phyloP scores from a whole-genome alignment of 352 stramenopile species.

The Pythium phragmiticola region DNA sequence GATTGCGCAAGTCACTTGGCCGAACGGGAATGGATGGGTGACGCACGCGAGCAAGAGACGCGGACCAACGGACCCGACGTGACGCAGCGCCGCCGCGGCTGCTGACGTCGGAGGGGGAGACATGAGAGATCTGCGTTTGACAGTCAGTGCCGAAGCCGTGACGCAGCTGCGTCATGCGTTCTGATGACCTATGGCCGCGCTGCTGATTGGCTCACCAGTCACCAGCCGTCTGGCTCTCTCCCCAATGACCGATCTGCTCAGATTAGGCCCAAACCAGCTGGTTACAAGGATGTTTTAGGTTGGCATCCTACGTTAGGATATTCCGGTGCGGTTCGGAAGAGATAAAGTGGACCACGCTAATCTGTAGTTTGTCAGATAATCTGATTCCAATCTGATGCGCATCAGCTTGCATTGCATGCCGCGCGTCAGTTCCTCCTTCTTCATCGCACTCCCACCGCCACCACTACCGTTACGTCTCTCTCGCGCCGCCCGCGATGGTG shows the following conservation, averaged over 20 bases:
- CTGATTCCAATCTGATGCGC: neutral
- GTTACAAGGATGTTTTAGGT: neutral
- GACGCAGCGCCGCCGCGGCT: neutral
- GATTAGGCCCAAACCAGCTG: no score
- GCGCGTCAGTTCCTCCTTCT: slow-evolving; percentile 15
- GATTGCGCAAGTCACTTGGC: neutral
- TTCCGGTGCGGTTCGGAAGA: neutral
- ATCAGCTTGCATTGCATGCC: slow-evolving; percentile 7
- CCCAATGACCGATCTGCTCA: neutral
- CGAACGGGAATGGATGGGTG: neutral
- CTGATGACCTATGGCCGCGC: neutral
- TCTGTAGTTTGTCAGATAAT: neutral
- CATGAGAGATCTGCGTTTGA: neutral
- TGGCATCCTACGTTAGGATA: neutral
- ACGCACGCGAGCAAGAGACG: neutral
- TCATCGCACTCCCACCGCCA: neutral
- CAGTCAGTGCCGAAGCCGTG: neutral
- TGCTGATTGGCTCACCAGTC: neutral
- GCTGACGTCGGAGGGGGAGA: neutral
- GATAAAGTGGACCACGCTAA: neutral
- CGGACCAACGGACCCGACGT: neutral
- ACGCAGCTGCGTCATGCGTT: neutral
- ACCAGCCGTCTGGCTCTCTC: neutral
- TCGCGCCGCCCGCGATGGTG: slow-evolving; percentile 17
- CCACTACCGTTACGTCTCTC: neutral